Base-by-base conservation (phyloP, 306 rosid species). In the Adenanthera pavonina region DNA sequence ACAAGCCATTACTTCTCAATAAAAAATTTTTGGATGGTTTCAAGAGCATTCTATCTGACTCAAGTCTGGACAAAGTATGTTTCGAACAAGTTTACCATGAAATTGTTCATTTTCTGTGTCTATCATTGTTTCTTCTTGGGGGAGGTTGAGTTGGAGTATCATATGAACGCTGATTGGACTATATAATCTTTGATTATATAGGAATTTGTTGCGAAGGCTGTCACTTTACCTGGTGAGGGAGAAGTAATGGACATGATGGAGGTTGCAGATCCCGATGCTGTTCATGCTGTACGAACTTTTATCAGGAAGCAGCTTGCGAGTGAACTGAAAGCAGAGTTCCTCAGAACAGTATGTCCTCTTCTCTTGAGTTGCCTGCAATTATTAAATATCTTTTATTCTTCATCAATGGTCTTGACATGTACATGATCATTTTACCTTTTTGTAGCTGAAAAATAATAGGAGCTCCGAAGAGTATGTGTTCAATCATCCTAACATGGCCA, bases 221-320 rank as follows among this genome's bases (percentile, higher is more conserved):
- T 93, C 72, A 92, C 98, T 65, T 89, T 96, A n/a, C 99, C 99
- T 11, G 97, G 99, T 8, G 99, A 87, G 84, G 98, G 97, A 71
- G 99, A 96, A 85, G 91, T 96, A 90, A 96, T 96, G 99, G 99
- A 96, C 83, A 78, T 96, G 92, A 93, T 96, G 99, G 83, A 83
- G 76, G 89, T 96, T 83, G 98, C 98, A n/a, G 99, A 95, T 87
- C 99, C 99, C 36, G 97, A 93, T 78, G 97, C 99, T 81, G 99
- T 93, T 80, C 91, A 93, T 78, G 85, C 94, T 48, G 97, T 95
- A 77, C 97, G 98, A 67, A 60, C 79, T 72, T 95, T 93, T 88
- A 90, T 96, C 81, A 85, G 91, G 89, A 95, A 93, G 87, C 94
- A 92, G 83, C 96, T 95, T 76, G 97, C 99, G 38, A 79, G 65